Base-by-base conservation (phyloP, 495 filamentous ascomycete genomes). In the Hypomontagnella monticulosa region DNA sequence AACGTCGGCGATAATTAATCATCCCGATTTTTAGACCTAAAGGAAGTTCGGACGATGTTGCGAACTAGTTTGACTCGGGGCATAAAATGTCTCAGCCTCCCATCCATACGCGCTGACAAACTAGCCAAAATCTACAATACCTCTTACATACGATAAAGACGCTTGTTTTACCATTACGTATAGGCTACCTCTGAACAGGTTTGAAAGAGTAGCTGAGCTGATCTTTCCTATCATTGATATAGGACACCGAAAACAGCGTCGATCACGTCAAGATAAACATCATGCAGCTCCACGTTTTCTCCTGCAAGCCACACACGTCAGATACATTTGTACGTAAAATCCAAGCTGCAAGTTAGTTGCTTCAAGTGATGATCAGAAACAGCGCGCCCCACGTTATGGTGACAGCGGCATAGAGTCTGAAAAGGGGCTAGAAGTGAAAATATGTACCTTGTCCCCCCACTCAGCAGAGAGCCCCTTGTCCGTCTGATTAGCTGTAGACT, bases 31-130 rank as follows among this genome's bases (percentile, higher is more conserved):
- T 61, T 58, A 23, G 33, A 16, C 11, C 33, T 52, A 18, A 44
- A 38, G 4, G 27, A 20, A 23, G 51, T 64, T 64, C 66, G 66
- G 66, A 69, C 41, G 66, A 56, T 11, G 42, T 49, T 63, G 47
- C 43, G 46, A 49, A 38, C 56, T 38, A 42, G 42, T 55, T 59
- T 68, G 42, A 55, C 37, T 42, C 20, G 56, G 37, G 34, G 49
- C 51, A 55, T 27, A 42, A 41, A 19, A 20, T 57, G 66, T 69
- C 60, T 61, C 60, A 56, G 40, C 56, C n/a, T 53, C 43, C 34
- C 16, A 32, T 43, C 23, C 23, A 20, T 54, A 57, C 50, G 57
- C 54, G 42, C 52, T 14, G 34, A 20, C 32, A 37, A 18, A 20
- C 14, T 42, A 23, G 53, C 37, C 5, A 15, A 48, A 54, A 48